Evolutionary conservation across 2,329 filamentous ascomycete genomes (phyloP).

Genomic region (Alternaria viburni): DNA sequence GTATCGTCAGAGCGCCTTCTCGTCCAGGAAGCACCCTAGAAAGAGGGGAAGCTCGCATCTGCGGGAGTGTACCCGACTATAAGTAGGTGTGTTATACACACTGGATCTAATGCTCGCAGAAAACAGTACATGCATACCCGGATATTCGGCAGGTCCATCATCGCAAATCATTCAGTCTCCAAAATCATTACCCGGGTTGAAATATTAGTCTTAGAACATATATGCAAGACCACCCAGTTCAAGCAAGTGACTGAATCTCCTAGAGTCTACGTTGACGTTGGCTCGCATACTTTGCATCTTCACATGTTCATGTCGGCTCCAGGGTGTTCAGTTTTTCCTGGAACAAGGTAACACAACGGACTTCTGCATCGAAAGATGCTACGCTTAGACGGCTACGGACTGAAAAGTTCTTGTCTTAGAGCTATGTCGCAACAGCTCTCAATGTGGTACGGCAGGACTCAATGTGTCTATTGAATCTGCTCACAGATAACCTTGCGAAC

Average conservation of each 20-base stretch:
- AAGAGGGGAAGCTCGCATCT: neutral
- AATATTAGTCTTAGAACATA: fast-evolving
- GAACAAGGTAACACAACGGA: neutral
- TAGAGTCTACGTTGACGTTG: neutral
- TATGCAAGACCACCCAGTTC: neutral
- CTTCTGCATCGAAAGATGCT: neutral
- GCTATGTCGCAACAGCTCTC: neutral
- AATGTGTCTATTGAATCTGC: neutral
- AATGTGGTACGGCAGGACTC: neutral
- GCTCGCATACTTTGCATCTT: neutral
- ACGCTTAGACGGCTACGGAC: neutral
- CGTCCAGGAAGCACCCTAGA: neutral
- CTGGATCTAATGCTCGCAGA: neutral
- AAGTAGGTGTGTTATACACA: neutral
- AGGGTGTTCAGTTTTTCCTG: neutral
- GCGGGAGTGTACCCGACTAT: neutral
- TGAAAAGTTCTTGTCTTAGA: neutral
- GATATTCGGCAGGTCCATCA: neutral
- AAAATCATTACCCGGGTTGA: neutral
- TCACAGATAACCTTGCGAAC: neutral
- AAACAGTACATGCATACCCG: neutral
- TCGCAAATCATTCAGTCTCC: neutral
- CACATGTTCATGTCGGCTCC: neutral
- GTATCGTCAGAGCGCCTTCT: neutral
- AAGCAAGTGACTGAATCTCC: fast-evolving